Conservation (phyloP, 768 basidiomycete species). For the Lenzites betulinus region DNA sequence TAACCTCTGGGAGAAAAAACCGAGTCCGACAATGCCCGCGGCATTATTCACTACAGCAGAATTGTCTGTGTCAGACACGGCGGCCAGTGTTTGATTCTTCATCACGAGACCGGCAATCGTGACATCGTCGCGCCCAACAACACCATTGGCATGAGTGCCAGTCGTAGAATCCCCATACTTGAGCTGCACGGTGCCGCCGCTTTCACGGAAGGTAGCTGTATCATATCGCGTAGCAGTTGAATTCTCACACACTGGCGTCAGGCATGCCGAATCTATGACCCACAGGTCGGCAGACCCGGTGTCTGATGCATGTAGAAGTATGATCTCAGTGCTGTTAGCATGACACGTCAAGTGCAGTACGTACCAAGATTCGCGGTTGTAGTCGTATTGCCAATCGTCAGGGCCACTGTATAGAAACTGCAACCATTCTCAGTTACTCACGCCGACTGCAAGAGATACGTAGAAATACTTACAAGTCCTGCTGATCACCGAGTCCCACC, state of each 20-base stretch:
- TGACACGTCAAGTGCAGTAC: conserved; percentile 11
- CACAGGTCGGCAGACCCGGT: conserved; percentile 82
- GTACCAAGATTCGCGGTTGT: conserved; percentile 65
- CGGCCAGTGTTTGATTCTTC: conserved; percentile 59
- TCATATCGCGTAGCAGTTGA: conserved; percentile 49
- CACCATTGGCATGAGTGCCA: conserved; percentile 67
- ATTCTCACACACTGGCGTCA: conserved; percentile 37
- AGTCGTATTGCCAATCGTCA: conserved; percentile 54
- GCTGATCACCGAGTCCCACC: neutral
- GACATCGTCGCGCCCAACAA: conserved; percentile 64
- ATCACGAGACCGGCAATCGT: conserved; percentile 56
- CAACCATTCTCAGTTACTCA: neutral
- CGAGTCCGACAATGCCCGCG: conserved; percentile 77
- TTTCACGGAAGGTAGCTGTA: conserved; percentile 42
- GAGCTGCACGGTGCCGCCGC: conserved; percentile 49
- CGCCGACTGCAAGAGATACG: neutral
- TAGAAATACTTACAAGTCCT: neutral
- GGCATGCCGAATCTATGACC: conserved; percentile 64
- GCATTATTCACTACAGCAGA: conserved; percentile 56
- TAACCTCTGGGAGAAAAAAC: conserved; percentile 75
- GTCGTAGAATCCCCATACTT: conserved; percentile 72
- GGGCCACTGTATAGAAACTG: conserved; percentile 48
- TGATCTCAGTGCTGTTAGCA: no score
- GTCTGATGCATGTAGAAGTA: conserved; percentile 41
- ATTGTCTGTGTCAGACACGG: conserved; percentile 71